These are phyloP conservation scores for Nidula microcarpa DNA, from an alignment of 768 basidiomycete species.

Conservation along the genomic window DNA sequence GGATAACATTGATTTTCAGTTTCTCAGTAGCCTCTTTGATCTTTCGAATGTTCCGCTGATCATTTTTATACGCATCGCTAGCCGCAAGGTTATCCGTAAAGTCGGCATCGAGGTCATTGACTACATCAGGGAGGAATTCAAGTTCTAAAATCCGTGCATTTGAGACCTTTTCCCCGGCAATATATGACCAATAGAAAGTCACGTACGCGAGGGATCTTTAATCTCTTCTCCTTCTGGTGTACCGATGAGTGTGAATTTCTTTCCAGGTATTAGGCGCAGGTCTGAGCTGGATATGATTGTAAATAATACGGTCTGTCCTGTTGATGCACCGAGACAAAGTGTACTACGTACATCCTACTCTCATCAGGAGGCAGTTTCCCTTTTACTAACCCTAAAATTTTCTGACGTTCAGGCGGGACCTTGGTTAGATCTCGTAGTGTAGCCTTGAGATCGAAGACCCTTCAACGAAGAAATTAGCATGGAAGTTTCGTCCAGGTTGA, in stretches of 20 bases:
- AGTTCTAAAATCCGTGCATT: conserved; percentile 40
- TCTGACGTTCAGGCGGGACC: conserved; percentile 83
- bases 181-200: background rate
- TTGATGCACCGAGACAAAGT: background rate
- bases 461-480: conserved; percentile 20
- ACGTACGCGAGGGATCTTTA: conserved; percentile 69
- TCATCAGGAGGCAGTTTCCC: conserved; percentile 80
- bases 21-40: conserved; percentile 69
- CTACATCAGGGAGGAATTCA: conserved; percentile 61
- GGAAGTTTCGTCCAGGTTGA: too few species aligned
- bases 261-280: conserved; percentile 52
- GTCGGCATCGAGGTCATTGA: conserved; percentile 83
- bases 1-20: conserved; percentile 67
- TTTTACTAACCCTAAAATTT: conserved; percentile 82
- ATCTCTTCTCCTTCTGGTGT: conserved; percentile 85
- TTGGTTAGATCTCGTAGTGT: conserved; percentile 64
- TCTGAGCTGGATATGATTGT: conserved; percentile 44
- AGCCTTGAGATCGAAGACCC: conserved; percentile 79
- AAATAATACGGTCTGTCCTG: background rate
- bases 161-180: background rate
- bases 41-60: conserved; percentile 80
- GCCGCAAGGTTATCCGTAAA: conserved; percentile 60
- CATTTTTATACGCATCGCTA: conserved; percentile 62
- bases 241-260: conserved; percentile 83
- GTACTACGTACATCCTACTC: conserved; percentile 50